These are phyloP conservation scores for Sphagnum contortum DNA, from an alignment of 225 moss, liverwort and hornwort genomes.

Conservation along the genomic window DNA sequence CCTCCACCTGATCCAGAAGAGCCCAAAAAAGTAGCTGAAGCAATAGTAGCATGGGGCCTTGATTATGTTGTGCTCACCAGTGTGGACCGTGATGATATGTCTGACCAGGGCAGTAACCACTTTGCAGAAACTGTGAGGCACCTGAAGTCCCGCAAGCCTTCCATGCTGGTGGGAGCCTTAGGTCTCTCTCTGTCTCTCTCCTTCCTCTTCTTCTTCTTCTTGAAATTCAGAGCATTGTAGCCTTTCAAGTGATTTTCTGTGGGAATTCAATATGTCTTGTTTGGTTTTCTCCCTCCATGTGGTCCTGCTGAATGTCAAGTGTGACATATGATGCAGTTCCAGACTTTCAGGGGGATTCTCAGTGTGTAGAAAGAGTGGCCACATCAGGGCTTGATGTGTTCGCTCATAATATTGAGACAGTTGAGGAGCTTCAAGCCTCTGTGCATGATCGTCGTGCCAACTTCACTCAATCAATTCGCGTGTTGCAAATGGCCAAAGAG, in stretches of 20 bases:
- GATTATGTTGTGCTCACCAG: constrained; percentile 96
- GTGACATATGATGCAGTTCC: constrained; percentile 51
- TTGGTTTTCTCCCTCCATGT: background rate
- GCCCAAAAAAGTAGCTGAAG: constrained; percentile 77
- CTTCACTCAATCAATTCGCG: constrained; percentile 89
- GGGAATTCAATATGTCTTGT: background rate
- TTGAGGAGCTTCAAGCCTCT: constrained; percentile 86
- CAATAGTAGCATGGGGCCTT: constrained; percentile 93
- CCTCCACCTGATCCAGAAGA: constrained; percentile 90
- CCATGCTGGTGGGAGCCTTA: constrained; percentile 70
- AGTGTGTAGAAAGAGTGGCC: constrained; percentile 92
- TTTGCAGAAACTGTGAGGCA: constrained; percentile 87
- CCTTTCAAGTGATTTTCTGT: background rate
- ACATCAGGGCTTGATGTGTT: constrained; percentile 91
- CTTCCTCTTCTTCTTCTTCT: background rate
- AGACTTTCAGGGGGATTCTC: constrained; percentile 82
- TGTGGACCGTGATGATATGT: constrained; percentile 92
- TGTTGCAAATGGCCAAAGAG: constrained; percentile 81
- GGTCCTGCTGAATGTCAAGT: background rate
- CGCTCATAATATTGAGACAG: constrained; percentile 97
- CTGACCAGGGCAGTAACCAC: constrained; percentile 91
- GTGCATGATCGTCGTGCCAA: constrained; percentile 94
- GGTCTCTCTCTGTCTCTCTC: background rate
- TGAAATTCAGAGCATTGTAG: background rate
- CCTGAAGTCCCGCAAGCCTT: constrained; percentile 75